Evolutionary conservation across 2,329 filamentous ascomycete genomes (phyloP), one percentile per base, ranked within the genome.

Genomic region (Trichoderma koningii): DNA sequence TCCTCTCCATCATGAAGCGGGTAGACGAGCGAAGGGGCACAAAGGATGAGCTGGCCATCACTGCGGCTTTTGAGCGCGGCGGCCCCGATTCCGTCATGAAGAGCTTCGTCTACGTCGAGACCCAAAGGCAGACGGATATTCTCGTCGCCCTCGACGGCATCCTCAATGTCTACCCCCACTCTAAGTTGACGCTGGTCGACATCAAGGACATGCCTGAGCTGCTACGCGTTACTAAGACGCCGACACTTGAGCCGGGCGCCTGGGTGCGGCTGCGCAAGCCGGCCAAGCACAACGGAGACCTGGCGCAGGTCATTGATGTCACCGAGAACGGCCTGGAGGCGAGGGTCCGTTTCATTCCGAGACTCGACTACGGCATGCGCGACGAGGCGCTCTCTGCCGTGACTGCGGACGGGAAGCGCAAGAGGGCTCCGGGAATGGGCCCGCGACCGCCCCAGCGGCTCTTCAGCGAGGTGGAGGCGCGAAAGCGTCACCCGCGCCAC

Each of bases 151-250:
- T 97, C 48, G 91, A 97, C 67, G 91, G 89, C 48, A 86, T 99
- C 73, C 86, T 92, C 67, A 93, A 97, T 73, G 90, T 96, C 44
- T 99, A 97, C 75, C 91, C 94, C 62, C 88, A 92, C 64, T 90
- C 87, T 30, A 95, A 93, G 77, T 89, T 95, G 79, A 86, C 93
- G 51, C 82, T 98, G 59, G 92, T 99, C 48, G 92, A 95, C 55
- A 93, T 98, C 72, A 96, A 96, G 76, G 95, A 99, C 77, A 97
- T 97, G 89, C 94, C 95, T 1, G 95, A 98, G 77, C 85, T 99
- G n/a, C 83, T 99, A 19, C 88, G 93, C 59, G 92, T 96, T 30
- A 89, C 87, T 67, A 97, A 97, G 80, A 94, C 90, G 3, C 91
- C 93, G 55, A 88, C 88, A 28, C 82, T 99, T 41, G 88, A 95